phyloP scores from a whole-genome alignment of 345 rosid genomes.

The Xanthoceras sorbifolium region DNA sequence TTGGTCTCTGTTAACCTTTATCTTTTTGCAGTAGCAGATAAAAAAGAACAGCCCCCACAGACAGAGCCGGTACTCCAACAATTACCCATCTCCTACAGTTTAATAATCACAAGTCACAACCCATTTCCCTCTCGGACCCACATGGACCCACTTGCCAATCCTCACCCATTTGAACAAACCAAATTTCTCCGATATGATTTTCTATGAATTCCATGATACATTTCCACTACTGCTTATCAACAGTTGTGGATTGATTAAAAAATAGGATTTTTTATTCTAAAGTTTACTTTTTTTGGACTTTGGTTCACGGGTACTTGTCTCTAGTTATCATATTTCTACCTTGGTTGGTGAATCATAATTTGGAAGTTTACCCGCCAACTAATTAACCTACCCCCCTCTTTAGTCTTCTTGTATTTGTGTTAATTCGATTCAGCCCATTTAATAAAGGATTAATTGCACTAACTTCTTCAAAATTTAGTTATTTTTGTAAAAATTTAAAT shows the following conservation, averaged over 20 bases:
- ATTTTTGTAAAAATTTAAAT: too few species aligned
- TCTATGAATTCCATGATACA: not conserved
- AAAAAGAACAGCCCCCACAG: not conserved
- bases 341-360: slow-evolving; percentile 11
- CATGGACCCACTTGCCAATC: not conserved
- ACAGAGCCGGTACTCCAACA: not conserved
- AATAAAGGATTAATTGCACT: too few species aligned
- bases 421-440: too few species aligned
- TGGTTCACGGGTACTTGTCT: slow-evolving; percentile 33
- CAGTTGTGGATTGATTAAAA: not conserved
- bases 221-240: not conserved
- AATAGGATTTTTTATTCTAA: not conserved
- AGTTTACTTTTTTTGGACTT: not conserved
- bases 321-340: not conserved
- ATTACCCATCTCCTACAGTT: not conserved
- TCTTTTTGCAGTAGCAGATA: slow-evolving; percentile 11
- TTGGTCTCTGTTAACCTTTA: not conserved
- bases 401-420: not conserved
- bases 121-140: not conserved
- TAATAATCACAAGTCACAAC: too few species aligned
- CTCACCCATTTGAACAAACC: too few species aligned
- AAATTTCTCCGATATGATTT: not conserved
- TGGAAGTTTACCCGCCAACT: slow-evolving; percentile 30
- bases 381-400: slow-evolving; percentile 5
- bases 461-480: too few species aligned